Base-by-base conservation (phyloP, 2,329 filamentous ascomycete species). In the Amauroascus niger region DNA sequence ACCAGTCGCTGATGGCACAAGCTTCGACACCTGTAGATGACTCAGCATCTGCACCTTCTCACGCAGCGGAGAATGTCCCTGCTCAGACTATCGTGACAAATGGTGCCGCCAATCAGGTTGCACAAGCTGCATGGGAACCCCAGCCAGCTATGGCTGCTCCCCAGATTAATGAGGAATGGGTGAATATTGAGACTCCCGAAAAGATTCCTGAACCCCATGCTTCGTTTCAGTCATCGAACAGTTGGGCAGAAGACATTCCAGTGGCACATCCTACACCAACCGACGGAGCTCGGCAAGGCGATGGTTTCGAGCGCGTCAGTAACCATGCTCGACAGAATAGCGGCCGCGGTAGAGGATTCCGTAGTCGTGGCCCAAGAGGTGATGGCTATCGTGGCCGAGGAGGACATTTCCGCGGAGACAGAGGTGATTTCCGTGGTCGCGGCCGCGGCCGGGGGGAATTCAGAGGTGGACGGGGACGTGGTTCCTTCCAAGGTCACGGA, bases 181-280 rank as follows among this genome's bases (percentile, higher is more conserved):
- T 94, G 56, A 81, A 88, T 67, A 76, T 87, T 43, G 81, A 87
- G 49, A 87, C 93, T 57, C 81, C 77, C 35, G 6, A 72, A 74
- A 7, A 69, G 73, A 30, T 18, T 20, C 20, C 49, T 16, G 50
- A 48, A 44, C 43, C 30, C 35, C 30, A 35, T 33, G 32, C 47
- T 44, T 35, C 52, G 1, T 41, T 41, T 37, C 62, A 67, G 16
- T 76, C 77, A 63, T 75, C 76, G 28, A 82, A 85, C 65, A 88
- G 83, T 63, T 94, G 87, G 87, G 87, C 87, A 24, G 88, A 95
- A 63, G 87, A 93, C 57, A 80, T 86, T 61, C 80, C 84, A 16
- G 80, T 82, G 56, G 69, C 67, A 53, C 67, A 67, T 35, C 60
- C 68, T 28, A 48, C 59, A 4, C 58, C 61, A 33, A 26, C 46